These are phyloP conservation scores for Kentomonas sorsogonicus DNA, from an alignment of 208 protist genomes.

Conservation along the genomic window DNA sequence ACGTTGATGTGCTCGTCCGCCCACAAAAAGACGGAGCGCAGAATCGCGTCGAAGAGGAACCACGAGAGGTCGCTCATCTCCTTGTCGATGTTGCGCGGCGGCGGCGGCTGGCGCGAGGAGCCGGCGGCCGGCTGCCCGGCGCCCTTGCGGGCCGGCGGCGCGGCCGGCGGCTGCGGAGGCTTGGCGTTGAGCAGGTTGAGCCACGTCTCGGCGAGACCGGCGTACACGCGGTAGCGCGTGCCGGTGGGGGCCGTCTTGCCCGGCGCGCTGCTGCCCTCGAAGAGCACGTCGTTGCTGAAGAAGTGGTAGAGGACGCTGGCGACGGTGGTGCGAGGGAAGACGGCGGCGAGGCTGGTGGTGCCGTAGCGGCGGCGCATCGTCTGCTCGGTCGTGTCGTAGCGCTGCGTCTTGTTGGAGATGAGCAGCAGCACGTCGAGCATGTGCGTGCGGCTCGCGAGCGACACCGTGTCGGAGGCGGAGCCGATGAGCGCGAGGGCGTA, in stretches of 20 bases:
- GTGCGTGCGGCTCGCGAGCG: conserved; percentile 55
- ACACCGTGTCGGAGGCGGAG: conserved; percentile 56
- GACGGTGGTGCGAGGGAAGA: conserved; percentile 50
- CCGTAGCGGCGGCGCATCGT: conserved; percentile 51
- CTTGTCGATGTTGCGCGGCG: conserved; percentile 41
- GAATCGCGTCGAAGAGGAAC: conserved; percentile 83
- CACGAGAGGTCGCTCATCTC: conserved; percentile 77
- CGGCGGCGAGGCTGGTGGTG: conserved; percentile 17
- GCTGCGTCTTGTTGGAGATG: conserved; percentile 59
- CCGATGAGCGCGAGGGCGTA: conserved; percentile 76
- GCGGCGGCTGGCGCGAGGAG: neutral
- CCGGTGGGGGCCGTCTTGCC: conserved; percentile 25
- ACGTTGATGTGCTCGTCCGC: conserved; percentile 45
- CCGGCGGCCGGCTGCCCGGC: neutral
- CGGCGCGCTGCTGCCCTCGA: conserved; percentile 24
- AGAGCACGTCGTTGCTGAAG: conserved; percentile 77
- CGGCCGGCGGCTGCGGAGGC: neutral
- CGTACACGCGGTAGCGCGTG: conserved; percentile 46
- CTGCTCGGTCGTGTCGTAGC: conserved; percentile 57
- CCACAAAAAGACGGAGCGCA: conserved; percentile 80
- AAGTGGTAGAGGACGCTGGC: conserved; percentile 72
- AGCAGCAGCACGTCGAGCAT: conserved; percentile 65
- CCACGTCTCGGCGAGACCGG: conserved; percentile 67
- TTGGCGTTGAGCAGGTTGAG: conserved; percentile 35
- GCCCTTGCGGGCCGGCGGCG: neutral